These are phyloP conservation scores for Albatrellus ellisii DNA, from an alignment of 768 basidiomycete genomes.

Conservation along the genomic window DNA sequence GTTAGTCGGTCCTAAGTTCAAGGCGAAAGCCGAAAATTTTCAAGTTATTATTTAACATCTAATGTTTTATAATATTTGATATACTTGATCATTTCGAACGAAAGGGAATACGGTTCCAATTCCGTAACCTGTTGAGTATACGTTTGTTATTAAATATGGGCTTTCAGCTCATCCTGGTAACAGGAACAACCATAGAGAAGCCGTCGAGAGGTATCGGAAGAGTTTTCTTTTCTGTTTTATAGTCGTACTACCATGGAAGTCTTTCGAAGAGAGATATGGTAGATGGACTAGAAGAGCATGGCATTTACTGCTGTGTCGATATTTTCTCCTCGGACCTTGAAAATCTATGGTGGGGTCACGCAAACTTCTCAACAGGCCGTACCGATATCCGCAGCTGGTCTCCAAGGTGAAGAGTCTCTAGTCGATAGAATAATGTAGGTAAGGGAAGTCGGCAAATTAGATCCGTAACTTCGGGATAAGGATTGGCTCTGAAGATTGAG, in stretches of 20 bases:
- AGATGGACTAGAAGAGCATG: constrained; percentile 58
- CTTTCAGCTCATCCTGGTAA: constrained; percentile 55
- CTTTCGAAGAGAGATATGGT: constrained; percentile 64
- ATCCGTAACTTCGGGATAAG: constrained; percentile 72
- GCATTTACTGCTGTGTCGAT: constrained; percentile 60
- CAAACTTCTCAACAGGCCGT: constrained; percentile 58
- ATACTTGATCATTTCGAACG: too few species aligned
- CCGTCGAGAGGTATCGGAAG: constrained; percentile 61
- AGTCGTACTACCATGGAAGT: constrained; percentile 60
- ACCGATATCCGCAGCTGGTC: constrained; percentile 73
- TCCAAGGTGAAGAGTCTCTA: constrained; percentile 75
- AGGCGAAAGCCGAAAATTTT: too few species aligned
- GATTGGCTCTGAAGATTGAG: constrained; percentile 72
- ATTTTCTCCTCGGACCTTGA: constrained; percentile 66
- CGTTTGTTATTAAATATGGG: too few species aligned
- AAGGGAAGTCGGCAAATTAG: constrained; percentile 74
- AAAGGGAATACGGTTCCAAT: constrained; percentile 73
- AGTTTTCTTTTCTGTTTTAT: constrained; percentile 73
- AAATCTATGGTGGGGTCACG: constrained; percentile 67
- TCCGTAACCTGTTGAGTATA: constrained; percentile 70
- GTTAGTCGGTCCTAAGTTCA: constrained; percentile 81
- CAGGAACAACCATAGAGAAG: constrained; percentile 47
- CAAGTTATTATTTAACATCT: too few species aligned
- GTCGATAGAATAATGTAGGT: constrained; percentile 70
- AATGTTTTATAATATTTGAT: not conserved